Base-by-base conservation (phyloP, 23 red algal genomes). In the Gracilaria domingensis region DNA sequence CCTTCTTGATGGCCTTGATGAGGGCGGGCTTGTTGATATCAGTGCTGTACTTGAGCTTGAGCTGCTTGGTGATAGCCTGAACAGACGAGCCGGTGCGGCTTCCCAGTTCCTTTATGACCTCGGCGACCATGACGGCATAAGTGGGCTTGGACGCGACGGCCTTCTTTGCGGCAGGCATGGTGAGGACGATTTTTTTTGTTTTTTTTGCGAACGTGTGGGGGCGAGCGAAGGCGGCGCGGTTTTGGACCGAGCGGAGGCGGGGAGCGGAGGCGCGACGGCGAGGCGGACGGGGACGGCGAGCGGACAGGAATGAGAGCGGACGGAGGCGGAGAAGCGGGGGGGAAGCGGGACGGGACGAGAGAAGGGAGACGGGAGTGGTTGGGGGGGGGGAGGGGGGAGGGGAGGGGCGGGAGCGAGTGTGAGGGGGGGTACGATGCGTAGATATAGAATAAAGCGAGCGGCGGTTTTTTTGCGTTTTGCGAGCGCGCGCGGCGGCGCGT, bases 11-110 rank as follows among this genome's bases (percentile, higher is more conserved):
- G 51, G 90, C 90, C 47, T 93, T 93, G 35, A 81, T 69, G 30
- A 93, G 82, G 0, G 90, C 90, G 53, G 70, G 80, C 90, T 93
- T 85, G 82, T 93, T 93, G 71, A 93, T 86, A 66, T 93, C 90
- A 44, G 86, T 93, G 51, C 62, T 57, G 74, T 86, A 93, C 66
- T 85, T 75, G 9, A 81, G 25, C 48, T 53, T 54, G 25, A 93
- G 26, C 33, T 86, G 75, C 81, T 93, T 93, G 81, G 28, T 82
- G 48, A 93, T 79, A 36, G 90, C 90, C 25, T 61, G 90, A 25
- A 93, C 71, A 9, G 81, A 86, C 26, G 81, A 86, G 18, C 90
- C 90, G 14, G 90, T 80, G 35, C 90, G 90, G 81, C 86, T 67
- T 12, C 47, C 66, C 34, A 93, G 56, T 18, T 57, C 80, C 70